Base-by-base conservation (phyloP, 192 early-diverging fungal species). In the Podila epicladia region DNA sequence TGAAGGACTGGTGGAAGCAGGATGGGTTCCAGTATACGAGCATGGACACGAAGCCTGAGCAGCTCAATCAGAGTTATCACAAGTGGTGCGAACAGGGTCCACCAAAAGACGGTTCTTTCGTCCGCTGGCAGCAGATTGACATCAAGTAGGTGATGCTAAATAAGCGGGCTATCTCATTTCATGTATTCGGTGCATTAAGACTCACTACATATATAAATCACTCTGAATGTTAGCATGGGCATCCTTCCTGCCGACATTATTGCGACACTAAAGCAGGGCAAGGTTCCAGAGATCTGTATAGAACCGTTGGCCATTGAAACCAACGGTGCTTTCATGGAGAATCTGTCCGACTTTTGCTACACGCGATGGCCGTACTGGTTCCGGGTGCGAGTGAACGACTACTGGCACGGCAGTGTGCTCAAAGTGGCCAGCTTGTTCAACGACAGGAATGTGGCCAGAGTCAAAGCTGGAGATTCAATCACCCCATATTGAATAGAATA, bases 321-420 rank as follows among this genome's bases (percentile, higher is more conserved):
- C 3, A 85, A 85, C 48, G 63, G 38, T 6, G 72, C 62, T 6
- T 19, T 82, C 22, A 33, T 85, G 28, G 64, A 74, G 29, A 53
- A 58, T 17, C 29, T 85, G 28, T 67, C 51, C 0, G 38, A 73
- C 31, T 75, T 22, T n/a, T 85, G 74, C 49, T 76, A 72, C 28
- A 20, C 62, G 6, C 48, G 58, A 45, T 85, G 80, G 75, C 74
- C 71, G 17, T 85, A 85, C 31, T 74, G 75, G 72, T 85, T 79
- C 66, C 75, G 79, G 19, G 64, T 85, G 11, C 67, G 75, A 5
- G 62, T 82, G 50, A 82, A 85, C 62, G 49, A 79, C 65, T 85
- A 85, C 41, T 82, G 79, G 79, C 57, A 82, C 26, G 73, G 84
- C n/a, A 55, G 74, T 62, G 62, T 85, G 24, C 82, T 85, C 55